These are phyloP conservation scores for Tuber magnatum DNA, from an alignment of 495 filamentous ascomycete species.

Conservation along the genomic window DNA sequence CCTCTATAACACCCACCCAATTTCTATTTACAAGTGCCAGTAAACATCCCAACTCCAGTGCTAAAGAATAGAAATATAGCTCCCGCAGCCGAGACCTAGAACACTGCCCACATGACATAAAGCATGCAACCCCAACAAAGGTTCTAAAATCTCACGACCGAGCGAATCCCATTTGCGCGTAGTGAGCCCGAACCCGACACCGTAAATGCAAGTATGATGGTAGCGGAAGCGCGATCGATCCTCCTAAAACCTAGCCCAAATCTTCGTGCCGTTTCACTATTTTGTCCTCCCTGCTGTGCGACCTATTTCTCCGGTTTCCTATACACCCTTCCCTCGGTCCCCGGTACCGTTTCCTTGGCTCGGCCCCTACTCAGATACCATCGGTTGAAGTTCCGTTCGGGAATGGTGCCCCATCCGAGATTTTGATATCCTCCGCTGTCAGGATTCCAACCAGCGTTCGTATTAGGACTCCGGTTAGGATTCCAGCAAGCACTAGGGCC, in stretches of 20 bases:
- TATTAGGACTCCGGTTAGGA: not conserved
- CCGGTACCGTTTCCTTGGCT: not conserved
- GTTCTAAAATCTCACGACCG: not conserved
- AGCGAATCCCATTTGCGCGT: not conserved
- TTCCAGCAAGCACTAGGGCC: not conserved
- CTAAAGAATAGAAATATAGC: no score
- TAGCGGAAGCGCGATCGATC: not conserved
- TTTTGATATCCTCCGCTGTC: not conserved
- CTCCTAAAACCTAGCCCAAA: not conserved
- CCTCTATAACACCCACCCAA: no score
- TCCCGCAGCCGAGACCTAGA: no score
- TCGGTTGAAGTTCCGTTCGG: not conserved
- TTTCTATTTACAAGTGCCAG: no score
- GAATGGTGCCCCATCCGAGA: not conserved
- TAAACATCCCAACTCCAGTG: no score
- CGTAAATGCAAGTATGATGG: not conserved
- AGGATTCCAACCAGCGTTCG: not conserved
- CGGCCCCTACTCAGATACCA: not conserved
- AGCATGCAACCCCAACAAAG: not conserved
- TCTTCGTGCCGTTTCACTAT: not conserved
- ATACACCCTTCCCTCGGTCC: not conserved
- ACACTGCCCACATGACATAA: not conserved
- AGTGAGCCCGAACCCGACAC: not conserved
- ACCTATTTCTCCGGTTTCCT: not conserved
- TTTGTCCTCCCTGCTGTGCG: not conserved